These are phyloP conservation scores for Chaetomium strumarium DNA, from an alignment of 2,329 filamentous ascomycete genomes.

Conservation along the genomic window DNA sequence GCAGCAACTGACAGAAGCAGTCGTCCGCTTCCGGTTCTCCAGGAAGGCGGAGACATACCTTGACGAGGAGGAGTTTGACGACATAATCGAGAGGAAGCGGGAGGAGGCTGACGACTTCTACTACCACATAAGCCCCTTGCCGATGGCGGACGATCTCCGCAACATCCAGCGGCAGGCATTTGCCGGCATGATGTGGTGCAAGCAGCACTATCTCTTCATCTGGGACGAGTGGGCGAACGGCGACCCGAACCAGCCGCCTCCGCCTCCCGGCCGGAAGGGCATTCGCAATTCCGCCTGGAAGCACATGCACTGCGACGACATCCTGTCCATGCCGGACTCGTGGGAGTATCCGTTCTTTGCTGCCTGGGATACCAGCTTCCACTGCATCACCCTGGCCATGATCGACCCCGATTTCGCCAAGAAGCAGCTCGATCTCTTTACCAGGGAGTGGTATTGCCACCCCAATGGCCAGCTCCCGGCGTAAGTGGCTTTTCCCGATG, in stretches of 20 bases:
- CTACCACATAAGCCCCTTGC: constrained; percentile 83
- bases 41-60: constrained; percentile 70
- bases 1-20: constrained; percentile 34
- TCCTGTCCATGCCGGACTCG: constrained; percentile 94
- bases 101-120: constrained; percentile 97
- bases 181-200: constrained; percentile 97
- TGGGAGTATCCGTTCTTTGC: constrained; percentile 99
- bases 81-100: constrained; percentile 77
- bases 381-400: constrained; percentile 94
- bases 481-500: constrained; percentile 40
- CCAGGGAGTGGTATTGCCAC: constrained; percentile 97
- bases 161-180: constrained; percentile 95
- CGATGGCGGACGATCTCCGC: constrained; percentile 86
- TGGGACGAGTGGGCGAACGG: constrained; percentile 98
- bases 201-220: constrained; percentile 93
- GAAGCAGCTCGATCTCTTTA: constrained; percentile 94
- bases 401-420: constrained; percentile 97
- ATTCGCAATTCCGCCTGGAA: constrained; percentile 89
- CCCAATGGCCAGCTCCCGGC: constrained; percentile 92
- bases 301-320: constrained; percentile 90
- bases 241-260: constrained; percentile 81
- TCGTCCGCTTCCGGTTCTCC: constrained; percentile 86
- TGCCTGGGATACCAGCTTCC: constrained; percentile 95
- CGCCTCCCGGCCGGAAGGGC: constrained; percentile 70
- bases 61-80: constrained; percentile 88